A percentile compares a stretch with the other conserved stretches of the same genome.
Conservation (phyloP, 129 eudicot species). For the Ambrosia artemisiifolia region DNA sequence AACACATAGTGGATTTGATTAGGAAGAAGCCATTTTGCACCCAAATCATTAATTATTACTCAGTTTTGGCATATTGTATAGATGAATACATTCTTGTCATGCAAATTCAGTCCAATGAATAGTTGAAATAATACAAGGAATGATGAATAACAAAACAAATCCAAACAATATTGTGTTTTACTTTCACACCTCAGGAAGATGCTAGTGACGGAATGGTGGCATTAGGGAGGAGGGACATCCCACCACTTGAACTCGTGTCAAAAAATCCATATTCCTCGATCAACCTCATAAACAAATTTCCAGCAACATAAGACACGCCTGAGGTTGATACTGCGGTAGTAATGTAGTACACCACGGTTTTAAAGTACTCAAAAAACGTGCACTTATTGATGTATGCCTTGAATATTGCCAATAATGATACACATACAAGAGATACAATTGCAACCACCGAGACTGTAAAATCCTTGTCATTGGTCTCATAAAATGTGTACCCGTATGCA, state of each 20-base stretch:
- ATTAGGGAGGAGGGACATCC: not conserved
- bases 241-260: conserved; percentile 15
- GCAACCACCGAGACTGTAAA: conserved; percentile 20
- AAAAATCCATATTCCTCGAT: conserved; percentile 47
- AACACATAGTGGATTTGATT: not conserved
- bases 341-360: conserved; percentile 44
- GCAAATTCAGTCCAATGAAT: conserved; percentile 3
- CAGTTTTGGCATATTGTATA: not conserved
- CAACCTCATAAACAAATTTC: conserved; percentile 38
- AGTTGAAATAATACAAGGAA: not conserved
- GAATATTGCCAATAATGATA: conserved; percentile 40
- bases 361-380: conserved; percentile 24
- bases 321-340: conserved; percentile 32
- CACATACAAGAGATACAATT: conserved; percentile 43
- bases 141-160: not conserved
- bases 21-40: conserved; percentile 9
- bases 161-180: not conserved
- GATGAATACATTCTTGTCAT: not conserved
- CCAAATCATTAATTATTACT: not conserved
- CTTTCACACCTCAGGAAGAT: conserved; percentile 8
- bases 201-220: conserved; percentile 4
- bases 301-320: conserved; percentile 52
- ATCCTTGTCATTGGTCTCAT: conserved; percentile 16
- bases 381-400: conserved; percentile 40
- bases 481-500: conserved; percentile 29